phyloP scores from a whole-genome alignment of 1,284 basidiomycete genomes.

The Trametes pubescens region DNA sequence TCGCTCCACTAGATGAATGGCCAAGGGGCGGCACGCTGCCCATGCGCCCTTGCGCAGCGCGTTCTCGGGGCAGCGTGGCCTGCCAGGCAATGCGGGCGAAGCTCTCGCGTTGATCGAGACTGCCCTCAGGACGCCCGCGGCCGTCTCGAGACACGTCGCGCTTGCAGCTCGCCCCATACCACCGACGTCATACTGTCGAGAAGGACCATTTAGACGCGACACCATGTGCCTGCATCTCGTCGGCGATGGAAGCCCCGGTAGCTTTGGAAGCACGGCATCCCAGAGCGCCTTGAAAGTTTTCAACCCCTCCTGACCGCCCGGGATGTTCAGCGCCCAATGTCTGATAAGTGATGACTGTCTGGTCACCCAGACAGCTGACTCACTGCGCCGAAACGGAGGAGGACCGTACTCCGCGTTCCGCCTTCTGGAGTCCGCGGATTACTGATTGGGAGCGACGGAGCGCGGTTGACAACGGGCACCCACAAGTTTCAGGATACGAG shows the following conservation, averaged over 20 bases:
- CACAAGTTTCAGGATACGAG: slow-evolving; percentile 12
- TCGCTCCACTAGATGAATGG: slow-evolving; percentile 20
- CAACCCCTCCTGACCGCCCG: slow-evolving; percentile 13
- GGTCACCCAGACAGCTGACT: neutral
- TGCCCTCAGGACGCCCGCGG: slow-evolving; percentile 6
- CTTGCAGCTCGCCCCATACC: slow-evolving; percentile 2
- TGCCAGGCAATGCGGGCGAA: slow-evolving; percentile 7
- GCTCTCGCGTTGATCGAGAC: slow-evolving; percentile 27
- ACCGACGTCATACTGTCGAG: slow-evolving; percentile 23
- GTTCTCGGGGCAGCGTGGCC: slow-evolving; percentile 19
- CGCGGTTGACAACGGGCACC: neutral
- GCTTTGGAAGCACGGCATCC: slow-evolving; percentile 9
- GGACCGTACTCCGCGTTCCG: neutral
- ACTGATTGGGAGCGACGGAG: neutral
- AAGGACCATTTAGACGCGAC: neutral
- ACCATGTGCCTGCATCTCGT: slow-evolving; percentile 13
- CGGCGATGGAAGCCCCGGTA: slow-evolving; percentile 11
- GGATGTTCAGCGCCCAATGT: neutral
- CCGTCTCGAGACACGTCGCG: slow-evolving; percentile 10
- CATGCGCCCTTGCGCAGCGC: slow-evolving; percentile 3
- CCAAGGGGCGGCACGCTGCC: slow-evolving; percentile 18
- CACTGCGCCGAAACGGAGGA: neutral
- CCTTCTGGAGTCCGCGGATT: slow-evolving; percentile 6
- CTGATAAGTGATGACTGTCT: neutral
- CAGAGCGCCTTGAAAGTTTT: slow-evolving; percentile 11